A percentile compares a stretch with the other conserved stretches of the same genome.
Evolutionary conservation across 306 rosid genomes (phyloP).

Genomic region (Inga oerstediana): DNA sequence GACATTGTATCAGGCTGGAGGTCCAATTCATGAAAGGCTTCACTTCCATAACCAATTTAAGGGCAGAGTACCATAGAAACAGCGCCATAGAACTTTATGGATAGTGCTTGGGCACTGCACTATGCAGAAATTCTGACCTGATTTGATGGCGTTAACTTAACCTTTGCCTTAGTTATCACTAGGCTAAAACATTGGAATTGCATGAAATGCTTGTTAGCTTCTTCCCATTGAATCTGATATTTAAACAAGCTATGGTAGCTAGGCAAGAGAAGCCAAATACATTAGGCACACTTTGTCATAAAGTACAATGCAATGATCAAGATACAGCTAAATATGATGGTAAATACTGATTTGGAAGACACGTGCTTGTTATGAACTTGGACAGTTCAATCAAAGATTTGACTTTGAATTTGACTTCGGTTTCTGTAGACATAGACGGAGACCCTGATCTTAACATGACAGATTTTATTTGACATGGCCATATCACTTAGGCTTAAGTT

Average conservation of each 20-base stretch:
- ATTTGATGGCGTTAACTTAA: neutral
- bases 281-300: neutral
- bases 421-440: neutral
- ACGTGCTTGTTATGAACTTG: neutral
- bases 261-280: neutral
- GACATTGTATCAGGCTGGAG: neutral
- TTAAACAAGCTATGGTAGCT: neutral
- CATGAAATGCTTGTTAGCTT: neutral
- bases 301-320: neutral
- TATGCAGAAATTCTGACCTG: neutral
- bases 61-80: neutral
- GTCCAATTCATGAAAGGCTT: neutral
- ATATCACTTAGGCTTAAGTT: neutral
- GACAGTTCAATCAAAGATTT: conserved; percentile 11
- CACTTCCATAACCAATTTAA: neutral
- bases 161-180: neutral
- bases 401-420: neutral
- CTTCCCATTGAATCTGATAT: neutral
- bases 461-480: neutral
- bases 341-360: neutral
- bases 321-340: neutral
- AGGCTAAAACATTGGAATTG: neutral
- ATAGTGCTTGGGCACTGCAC: neutral
- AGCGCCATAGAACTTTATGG: neutral
- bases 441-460: neutral